phyloP scores from a whole-genome alignment of 2,329 filamentous ascomycete genomes.

The Samsoniella hepiali region DNA sequence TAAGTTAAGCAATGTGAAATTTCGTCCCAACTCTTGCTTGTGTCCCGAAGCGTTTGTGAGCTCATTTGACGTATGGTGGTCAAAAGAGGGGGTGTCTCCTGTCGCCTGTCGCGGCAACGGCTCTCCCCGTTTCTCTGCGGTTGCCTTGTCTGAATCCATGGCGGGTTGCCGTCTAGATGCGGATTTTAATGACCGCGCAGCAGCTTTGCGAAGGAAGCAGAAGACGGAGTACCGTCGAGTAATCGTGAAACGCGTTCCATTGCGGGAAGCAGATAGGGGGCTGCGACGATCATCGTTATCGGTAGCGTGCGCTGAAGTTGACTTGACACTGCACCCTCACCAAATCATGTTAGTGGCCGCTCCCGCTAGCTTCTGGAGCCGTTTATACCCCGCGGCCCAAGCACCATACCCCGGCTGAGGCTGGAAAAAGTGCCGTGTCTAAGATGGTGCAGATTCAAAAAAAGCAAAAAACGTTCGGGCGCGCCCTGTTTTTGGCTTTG shows the following conservation, averaged over 20 bases:
- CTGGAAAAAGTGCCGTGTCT: neutral
- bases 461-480: no score
- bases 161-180: neutral
- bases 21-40: conserved; percentile 21
- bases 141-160: neutral
- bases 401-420: neutral
- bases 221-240: neutral
- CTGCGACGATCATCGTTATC: neutral
- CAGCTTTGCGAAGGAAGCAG: neutral
- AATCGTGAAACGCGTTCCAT: no score
- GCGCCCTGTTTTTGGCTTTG: no score
- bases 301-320: neutral
- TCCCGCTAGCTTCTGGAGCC: neutral
- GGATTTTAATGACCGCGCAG: neutral
- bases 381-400: neutral
- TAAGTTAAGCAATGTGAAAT: conserved; percentile 21
- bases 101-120: neutral
- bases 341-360: neutral
- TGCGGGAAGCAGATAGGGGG: neutral
- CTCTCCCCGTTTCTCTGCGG: neutral
- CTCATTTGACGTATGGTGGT: neutral
- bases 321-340: neutral
- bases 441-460: no score
- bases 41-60: conserved; percentile 21
- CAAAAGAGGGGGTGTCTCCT: neutral